phyloP scores from a whole-genome alignment of 805 yeast genomes.

The Barnettozyma sucrosica region DNA sequence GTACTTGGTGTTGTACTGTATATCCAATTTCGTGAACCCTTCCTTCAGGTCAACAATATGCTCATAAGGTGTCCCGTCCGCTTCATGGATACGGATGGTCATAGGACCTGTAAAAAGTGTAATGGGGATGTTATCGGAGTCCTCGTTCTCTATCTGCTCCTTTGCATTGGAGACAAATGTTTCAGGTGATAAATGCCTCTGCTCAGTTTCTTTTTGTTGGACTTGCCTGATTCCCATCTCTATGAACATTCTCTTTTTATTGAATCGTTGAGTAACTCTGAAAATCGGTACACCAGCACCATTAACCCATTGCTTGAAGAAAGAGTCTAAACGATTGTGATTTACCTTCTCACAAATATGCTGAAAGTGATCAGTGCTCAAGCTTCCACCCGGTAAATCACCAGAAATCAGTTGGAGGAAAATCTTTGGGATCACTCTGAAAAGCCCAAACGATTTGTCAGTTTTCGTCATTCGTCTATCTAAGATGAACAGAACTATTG shows the following conservation, averaged over 20 bases:
- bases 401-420: conserved; percentile 95
- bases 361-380: conserved; percentile 82
- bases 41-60: conserved; percentile 92
- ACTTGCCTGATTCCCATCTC: conserved; percentile 93
- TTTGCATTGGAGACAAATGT: conserved; percentile 36
- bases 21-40: conserved; percentile 77
- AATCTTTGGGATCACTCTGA: conserved; percentile 85
- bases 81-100: conserved; percentile 95
- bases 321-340: conserved; percentile 71
- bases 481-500: conserved; percentile 74
- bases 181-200: conserved; percentile 30
- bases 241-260: conserved; percentile 86
- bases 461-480: conserved; percentile 95
- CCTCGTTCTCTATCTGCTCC: conserved; percentile 10
- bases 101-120: conserved; percentile 82
- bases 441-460: conserved; percentile 86
- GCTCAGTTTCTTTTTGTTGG: conserved; percentile 55
- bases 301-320: conserved; percentile 91
- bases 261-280: conserved; percentile 84
- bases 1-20: conserved; percentile 91
- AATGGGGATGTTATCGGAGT: conserved; percentile 16
- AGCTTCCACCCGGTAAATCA: conserved; percentile 69
- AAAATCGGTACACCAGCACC: conserved; percentile 87
- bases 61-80: conserved; percentile 98
- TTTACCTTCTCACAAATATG: conserved; percentile 94